A percentile compares a stretch with the other conserved stretches of the same genome.
Conservation (phyloP, 192 early-diverging fungal genomes). For the Obelidium mucronatum region DNA sequence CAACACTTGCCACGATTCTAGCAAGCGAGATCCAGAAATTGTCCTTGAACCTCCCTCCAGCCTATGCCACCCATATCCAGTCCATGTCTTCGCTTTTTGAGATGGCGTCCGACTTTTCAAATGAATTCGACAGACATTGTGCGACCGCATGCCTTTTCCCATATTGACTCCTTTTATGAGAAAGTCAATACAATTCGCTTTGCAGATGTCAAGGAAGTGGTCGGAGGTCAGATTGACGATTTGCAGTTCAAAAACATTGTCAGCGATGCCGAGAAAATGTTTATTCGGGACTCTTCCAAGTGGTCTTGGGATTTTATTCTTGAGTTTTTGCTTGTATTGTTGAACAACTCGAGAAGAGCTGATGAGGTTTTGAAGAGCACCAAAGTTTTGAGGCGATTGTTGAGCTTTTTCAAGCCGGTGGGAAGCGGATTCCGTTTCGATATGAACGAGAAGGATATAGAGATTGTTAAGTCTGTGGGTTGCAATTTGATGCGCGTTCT, state of each 20-base stretch:
- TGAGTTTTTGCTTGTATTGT: slow-evolving; percentile 79
- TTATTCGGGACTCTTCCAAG: slow-evolving; percentile 74
- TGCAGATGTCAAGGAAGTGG: slow-evolving; percentile 41
- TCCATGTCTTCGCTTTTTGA: slow-evolving; percentile 76
- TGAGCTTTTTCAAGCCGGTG: slow-evolving; percentile 77
- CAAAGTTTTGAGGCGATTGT: slow-evolving; percentile 75
- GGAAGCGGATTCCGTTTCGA: slow-evolving; percentile 50
- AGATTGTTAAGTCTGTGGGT: slow-evolving; percentile 54
- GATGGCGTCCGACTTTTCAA: slow-evolving; percentile 77
- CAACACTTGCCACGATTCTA: slow-evolving; percentile 72
- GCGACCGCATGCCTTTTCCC: slow-evolving; percentile 74
- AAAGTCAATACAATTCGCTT: slow-evolving; percentile 46
- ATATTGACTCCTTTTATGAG: slow-evolving; percentile 71
- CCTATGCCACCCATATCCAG: slow-evolving; percentile 54
- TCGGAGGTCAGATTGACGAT: slow-evolving; percentile 70
- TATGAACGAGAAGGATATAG: slow-evolving; percentile 47
- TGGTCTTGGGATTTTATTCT: slow-evolving; percentile 82
- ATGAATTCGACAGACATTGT: slow-evolving; percentile 75
- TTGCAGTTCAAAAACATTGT: slow-evolving; percentile 70
- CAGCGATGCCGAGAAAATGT: slow-evolving; percentile 72
- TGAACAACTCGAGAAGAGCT: slow-evolving; percentile 73
- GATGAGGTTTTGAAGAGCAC: slow-evolving; percentile 76
- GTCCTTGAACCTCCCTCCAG: slow-evolving; percentile 69
- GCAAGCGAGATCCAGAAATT: slow-evolving; percentile 80
- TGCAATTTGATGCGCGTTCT: slow-evolving; percentile 75